Conservation (phyloP, 768 basidiomycete species). For the Panellus pusillus region DNA sequence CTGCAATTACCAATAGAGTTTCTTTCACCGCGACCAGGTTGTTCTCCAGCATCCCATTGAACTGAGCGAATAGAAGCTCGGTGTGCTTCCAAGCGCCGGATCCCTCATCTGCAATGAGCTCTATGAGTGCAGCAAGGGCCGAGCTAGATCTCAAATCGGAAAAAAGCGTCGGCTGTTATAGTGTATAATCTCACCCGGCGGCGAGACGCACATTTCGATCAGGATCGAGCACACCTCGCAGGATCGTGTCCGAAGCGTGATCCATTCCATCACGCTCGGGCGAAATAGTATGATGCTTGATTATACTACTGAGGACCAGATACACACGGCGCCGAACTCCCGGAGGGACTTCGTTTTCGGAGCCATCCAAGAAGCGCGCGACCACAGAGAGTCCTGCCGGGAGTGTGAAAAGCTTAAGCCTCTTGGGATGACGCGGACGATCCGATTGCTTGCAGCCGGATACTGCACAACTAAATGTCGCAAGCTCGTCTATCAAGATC, state of each 20-base stretch:
- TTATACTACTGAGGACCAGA: slow-evolving; percentile 37
- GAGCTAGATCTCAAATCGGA: slow-evolving; percentile 33
- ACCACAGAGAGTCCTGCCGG: slow-evolving; percentile 37
- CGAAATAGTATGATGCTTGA: slow-evolving; percentile 42
- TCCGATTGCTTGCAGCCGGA: slow-evolving; percentile 34
- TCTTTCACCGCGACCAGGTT: slow-evolving; percentile 56
- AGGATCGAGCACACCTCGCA: slow-evolving; percentile 49
- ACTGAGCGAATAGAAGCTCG: slow-evolving; percentile 29
- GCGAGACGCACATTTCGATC: slow-evolving; percentile 62
- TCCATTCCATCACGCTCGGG: slow-evolving; percentile 30
- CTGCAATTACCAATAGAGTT: slow-evolving; percentile 61
- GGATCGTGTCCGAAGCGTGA: slow-evolving; percentile 38
- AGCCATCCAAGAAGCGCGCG: slow-evolving; percentile 45
- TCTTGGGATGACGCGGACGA: slow-evolving; percentile 27
- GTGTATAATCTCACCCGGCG: slow-evolving; percentile 62
- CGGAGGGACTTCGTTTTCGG: slow-evolving; percentile 44
- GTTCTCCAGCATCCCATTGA: slow-evolving; percentile 51
- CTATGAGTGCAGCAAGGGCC: slow-evolving; percentile 48
- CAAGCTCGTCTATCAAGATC: slow-evolving; percentile 33
- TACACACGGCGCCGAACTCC: slow-evolving; percentile 47
- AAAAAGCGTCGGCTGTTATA: not conserved
- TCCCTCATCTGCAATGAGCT: slow-evolving; percentile 37
- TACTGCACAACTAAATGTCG: slow-evolving; percentile 37
- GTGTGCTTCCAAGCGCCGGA: slow-evolving; percentile 33
- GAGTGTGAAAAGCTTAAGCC: slow-evolving; percentile 29